Evolutionary conservation across 1,284 basidiomycete genomes (phyloP).

Genomic region (Fomitopsis palustris): DNA sequence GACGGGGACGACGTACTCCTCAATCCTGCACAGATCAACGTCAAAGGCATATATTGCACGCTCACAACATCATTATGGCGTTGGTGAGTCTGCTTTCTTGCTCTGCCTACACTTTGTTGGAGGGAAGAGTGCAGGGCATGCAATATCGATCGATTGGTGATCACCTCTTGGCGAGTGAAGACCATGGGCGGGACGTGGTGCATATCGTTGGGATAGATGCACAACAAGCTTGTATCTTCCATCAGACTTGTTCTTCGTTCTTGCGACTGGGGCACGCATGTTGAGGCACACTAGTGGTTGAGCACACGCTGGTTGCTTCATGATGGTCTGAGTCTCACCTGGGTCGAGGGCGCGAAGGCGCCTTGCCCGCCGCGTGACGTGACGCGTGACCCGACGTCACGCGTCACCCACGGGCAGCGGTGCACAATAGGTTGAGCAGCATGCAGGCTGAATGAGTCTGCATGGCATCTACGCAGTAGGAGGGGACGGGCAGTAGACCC

Average conservation of each 20-base stretch:
- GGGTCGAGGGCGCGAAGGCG: background rate
- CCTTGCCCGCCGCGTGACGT: background rate
- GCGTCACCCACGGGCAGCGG: background rate
- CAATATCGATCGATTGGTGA: background rate
- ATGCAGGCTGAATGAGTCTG: background rate
- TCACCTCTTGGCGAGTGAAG: background rate
- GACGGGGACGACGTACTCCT: background rate
- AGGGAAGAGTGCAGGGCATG: background rate
- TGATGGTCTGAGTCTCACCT: conserved; percentile 1
- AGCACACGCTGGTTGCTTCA: background rate
- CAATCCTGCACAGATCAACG: background rate
- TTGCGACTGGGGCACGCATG: too few species aligned
- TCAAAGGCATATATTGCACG: background rate
- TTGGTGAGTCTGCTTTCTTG: background rate
- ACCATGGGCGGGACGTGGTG: background rate
- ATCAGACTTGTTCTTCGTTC: background rate
- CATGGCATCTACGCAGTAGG: background rate
- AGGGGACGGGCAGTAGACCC: background rate
- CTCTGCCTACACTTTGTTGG: background rate
- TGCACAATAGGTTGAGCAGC: background rate
- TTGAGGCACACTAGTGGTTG: conserved; percentile 1
- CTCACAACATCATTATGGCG: background rate
- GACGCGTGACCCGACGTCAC: conserved; percentile 3
- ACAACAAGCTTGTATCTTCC: background rate
- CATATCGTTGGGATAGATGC: background rate